Percentiles rank a stretch among this genome's conserved stretches.
These are phyloP conservation scores for Pleurotus pulmonarius DNA, from an alignment of 768 basidiomycete genomes.

Conservation along the genomic window DNA sequence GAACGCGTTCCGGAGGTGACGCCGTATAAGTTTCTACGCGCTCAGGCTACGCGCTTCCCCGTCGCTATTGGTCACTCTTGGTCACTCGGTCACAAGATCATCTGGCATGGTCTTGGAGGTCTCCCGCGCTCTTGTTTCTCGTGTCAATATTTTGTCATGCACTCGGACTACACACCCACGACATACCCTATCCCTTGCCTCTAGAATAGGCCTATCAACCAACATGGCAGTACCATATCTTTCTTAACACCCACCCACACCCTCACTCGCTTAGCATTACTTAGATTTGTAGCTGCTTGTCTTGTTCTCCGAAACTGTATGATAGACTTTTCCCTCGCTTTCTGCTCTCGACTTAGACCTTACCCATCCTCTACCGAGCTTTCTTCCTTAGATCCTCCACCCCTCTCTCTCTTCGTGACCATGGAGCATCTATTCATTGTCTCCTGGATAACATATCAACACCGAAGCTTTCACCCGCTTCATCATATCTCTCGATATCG, in stretches of 20 bases:
- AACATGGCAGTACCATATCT: not conserved
- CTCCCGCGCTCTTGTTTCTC: not conserved
- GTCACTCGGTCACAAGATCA: not conserved
- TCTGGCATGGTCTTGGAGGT: slow-evolving; percentile 4
- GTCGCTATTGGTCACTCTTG: not conserved
- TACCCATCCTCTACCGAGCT: not conserved
- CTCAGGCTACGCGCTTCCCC: not conserved
- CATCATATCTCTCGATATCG: too few relatives aligned
- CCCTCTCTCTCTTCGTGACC: not conserved
- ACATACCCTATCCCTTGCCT: slow-evolving; percentile 3
- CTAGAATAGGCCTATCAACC: not conserved
- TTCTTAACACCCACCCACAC: not conserved
- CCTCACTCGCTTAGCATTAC: not conserved
- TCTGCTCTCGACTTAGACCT: not conserved
- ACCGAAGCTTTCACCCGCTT: too few relatives aligned
- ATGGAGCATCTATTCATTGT: not conserved
- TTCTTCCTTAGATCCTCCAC: not conserved
- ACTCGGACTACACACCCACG: not conserved
- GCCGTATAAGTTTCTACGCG: not conserved
- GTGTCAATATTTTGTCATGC: not conserved
- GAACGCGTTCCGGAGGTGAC: not conserved
- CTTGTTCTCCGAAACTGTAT: slow-evolving; percentile 2
- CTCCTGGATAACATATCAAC: too few relatives aligned
- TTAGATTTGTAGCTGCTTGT: slow-evolving; percentile 5
- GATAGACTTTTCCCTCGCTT: not conserved